Base-by-base conservation (phyloP, 768 basidiomycete species). In the Vishniacozyma victoriae region DNA sequence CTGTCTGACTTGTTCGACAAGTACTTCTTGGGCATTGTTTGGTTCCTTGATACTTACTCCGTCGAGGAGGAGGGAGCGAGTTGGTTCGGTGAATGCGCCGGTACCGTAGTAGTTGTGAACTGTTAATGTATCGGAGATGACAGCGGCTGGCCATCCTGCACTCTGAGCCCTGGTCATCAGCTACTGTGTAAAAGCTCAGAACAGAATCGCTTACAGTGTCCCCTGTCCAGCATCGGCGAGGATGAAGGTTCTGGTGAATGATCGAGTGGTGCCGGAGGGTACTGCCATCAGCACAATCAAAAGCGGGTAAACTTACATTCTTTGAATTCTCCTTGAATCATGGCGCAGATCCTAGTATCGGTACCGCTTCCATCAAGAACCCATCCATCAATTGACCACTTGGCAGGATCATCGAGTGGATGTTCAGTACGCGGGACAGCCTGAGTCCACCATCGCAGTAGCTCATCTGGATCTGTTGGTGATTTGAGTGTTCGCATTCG, bases 201-300 rank as follows among this genome's bases (percentile, higher is more conserved):
- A 11, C 9, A 33, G 49, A 20, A 35, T 41, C 2, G 78, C 90
- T 56, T 72, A 93, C 91, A 82, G 76, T 59, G 92, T 91, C 22
- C 83, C 86, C 43, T 84, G 82, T 20, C 82, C 73, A 2, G 91
- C 84, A 31, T 86, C 85, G 4, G 83, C 82, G 20, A 99, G 76
- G 46, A 97, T 78, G 65, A 97, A 92, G 0, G 87, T 83, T 48
- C 95, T 79, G 68, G 95, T 90, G 72, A 99, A 99, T 18, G 91
- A 93, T 38, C 93, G 81, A 19, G 89, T 74, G 11, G 90, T 91
- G 45, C 81, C 80, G 7, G 81, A 76, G 22, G 84, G 83, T 57
- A 79, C 84, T 86, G 57, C 1, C 25, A 47, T 38, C 40, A 24
- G 33, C 24, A 41, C 38, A 27, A 19, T 50, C 40, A n/a, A n/a